A percentile compares a stretch with the other conserved stretches of the same genome.
These are phyloP conservation scores for Thymus mandschuricus DNA, from an alignment of 257 asterid species.

Conservation along the genomic window DNA sequence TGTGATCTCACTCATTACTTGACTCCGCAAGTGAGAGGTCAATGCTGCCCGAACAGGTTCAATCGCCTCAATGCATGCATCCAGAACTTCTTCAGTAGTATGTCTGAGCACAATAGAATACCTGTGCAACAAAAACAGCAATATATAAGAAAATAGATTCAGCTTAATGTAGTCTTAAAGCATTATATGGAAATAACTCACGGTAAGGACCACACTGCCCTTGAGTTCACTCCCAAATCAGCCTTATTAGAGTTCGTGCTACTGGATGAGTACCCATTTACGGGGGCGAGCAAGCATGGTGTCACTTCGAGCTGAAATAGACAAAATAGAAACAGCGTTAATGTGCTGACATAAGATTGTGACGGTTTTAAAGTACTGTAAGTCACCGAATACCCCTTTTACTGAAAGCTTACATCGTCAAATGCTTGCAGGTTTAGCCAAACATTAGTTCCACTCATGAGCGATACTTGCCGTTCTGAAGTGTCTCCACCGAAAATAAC, in stretches of 20 bases:
- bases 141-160: background rate
- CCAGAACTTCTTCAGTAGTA: slow-evolving; percentile 93
- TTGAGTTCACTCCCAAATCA: slow-evolving; percentile 42
- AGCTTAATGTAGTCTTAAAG: slow-evolving; percentile 4
- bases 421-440: slow-evolving; percentile 85
- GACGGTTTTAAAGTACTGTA: slow-evolving; percentile 13
- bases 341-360: slow-evolving; percentile 1
- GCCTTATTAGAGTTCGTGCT: slow-evolving; percentile 34
- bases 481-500: slow-evolving; percentile 88
- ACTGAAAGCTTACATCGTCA: slow-evolving; percentile 68
- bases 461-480: slow-evolving; percentile 92
- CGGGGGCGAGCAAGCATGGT: slow-evolving; percentile 84
- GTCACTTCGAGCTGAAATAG: slow-evolving; percentile 75
- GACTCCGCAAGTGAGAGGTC: slow-evolving; percentile 69
- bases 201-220: slow-evolving; percentile 88
- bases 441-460: slow-evolving; percentile 95
- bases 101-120: slow-evolving; percentile 90
- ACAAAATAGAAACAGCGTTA: slow-evolving; percentile 29
- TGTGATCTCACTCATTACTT: slow-evolving; percentile 72
- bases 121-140: slow-evolving; percentile 47
- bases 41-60: slow-evolving; percentile 75
- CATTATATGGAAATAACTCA: slow-evolving; percentile 43
- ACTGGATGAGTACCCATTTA: slow-evolving; percentile 41
- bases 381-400: background rate
- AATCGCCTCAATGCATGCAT: slow-evolving; percentile 85